Evolutionary conservation across 2,329 filamentous ascomycete genomes (phyloP).

Genomic region (Talaromyces marneffei): DNA sequence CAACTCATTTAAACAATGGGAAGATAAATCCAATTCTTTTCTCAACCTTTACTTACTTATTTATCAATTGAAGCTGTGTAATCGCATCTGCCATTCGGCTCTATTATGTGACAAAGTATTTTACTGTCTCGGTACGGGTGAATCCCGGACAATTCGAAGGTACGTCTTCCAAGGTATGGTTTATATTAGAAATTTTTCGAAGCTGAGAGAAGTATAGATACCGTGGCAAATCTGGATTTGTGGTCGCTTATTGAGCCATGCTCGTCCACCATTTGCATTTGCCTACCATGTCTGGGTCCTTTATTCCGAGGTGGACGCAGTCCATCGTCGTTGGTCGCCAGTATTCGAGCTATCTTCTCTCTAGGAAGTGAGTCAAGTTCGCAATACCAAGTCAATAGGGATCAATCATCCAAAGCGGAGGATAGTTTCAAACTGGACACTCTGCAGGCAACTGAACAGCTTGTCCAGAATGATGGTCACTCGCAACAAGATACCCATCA

Average conservation of each 20-base stretch:
- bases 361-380: not conserved
- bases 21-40: not conserved
- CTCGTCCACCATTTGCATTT: conserved; percentile 1
- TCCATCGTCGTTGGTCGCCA: not conserved
- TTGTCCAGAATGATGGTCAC: not conserved
- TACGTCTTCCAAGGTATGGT: not conserved
- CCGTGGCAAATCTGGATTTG: conserved; percentile 4
- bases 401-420: not conserved
- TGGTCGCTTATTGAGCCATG: conserved; percentile 10
- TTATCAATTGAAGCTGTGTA: not conserved
- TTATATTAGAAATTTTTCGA: not conserved
- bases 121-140: not conserved
- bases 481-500: not conserved
- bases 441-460: not conserved
- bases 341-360: conserved; percentile 1
- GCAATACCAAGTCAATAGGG: not conserved
- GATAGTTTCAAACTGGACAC: not conserved
- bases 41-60: not conserved
- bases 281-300: conserved; percentile 5
- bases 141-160: conserved; percentile 2
- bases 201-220: conserved; percentile 1
- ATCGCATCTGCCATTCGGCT: conserved; percentile 5
- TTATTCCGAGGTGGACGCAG: not conserved
- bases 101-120: conserved; percentile 7
- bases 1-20: not conserved